A percentile compares a stretch with the other conserved stretches of the same genome.
phyloP scores from a whole-genome alignment of 352 stramenopile species.

The Phytophthora megakarya region DNA sequence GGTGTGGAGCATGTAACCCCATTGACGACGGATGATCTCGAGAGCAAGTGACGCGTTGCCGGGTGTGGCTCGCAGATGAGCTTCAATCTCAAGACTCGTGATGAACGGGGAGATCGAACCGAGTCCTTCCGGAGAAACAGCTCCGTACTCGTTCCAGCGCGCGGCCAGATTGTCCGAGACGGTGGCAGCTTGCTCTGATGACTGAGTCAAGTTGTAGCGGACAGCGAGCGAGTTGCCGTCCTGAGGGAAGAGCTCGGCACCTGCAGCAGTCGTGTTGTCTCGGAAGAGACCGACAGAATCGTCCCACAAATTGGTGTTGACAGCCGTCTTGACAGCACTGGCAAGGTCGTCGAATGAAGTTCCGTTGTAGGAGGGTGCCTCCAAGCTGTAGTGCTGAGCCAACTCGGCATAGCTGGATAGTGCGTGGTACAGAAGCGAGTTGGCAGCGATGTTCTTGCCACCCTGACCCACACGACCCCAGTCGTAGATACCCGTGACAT shows the following conservation, averaged over 20 bases:
- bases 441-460: constrained; percentile 47
- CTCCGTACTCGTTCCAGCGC: constrained; percentile 41
- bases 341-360: constrained; percentile 29
- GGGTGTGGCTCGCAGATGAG: constrained; percentile 31
- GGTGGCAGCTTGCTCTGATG: constrained; percentile 18
- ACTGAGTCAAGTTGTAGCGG: constrained; percentile 38
- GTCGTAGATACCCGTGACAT: constrained; percentile 32
- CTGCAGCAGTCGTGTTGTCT: constrained; percentile 39
- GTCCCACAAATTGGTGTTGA: constrained; percentile 44
- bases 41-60: constrained; percentile 33
- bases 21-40: constrained; percentile 40
- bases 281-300: constrained; percentile 24
- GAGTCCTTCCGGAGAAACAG: constrained; percentile 36
- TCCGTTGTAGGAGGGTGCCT: constrained; percentile 25
- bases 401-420: constrained; percentile 24
- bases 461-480: constrained; percentile 43
- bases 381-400: constrained; percentile 17
- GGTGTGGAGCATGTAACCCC: constrained; percentile 42
- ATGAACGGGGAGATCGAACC: constrained; percentile 42
- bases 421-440: constrained; percentile 40
- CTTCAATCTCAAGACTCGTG: constrained; percentile 39
- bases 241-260: constrained; percentile 30
- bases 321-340: constrained; percentile 27
- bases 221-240: constrained; percentile 42
- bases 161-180: constrained; percentile 25